phyloP scores from a whole-genome alignment of 768 basidiomycete genomes.

The Agrocybe pediades region DNA sequence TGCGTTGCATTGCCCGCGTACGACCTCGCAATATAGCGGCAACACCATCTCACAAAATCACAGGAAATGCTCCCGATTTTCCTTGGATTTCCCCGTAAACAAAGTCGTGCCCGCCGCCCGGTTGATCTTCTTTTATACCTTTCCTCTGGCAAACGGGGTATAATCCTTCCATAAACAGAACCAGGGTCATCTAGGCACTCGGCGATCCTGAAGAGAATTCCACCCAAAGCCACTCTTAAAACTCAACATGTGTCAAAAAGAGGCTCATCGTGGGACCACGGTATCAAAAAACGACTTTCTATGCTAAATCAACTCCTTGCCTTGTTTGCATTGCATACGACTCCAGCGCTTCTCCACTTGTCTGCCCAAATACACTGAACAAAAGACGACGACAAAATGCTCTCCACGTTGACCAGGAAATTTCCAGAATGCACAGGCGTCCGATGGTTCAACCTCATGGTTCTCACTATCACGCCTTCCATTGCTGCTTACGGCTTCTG shows the following conservation, averaged over 20 bases:
- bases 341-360: slow-evolving; percentile 6
- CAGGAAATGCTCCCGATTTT: slow-evolving; percentile 14
- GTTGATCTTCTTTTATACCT: slow-evolving; percentile 16
- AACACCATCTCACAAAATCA: slow-evolving; percentile 6
- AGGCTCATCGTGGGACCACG: slow-evolving; percentile 20
- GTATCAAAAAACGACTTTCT: slow-evolving; percentile 3
- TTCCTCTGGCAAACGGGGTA: slow-evolving; percentile 15
- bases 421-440: slow-evolving; percentile 58
- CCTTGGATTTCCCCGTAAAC: slow-evolving; percentile 12
- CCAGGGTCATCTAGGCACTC: slow-evolving; percentile 16
- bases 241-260: slow-evolving; percentile 16
- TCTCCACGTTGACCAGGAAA: slow-evolving; percentile 18
- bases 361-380: not conserved
- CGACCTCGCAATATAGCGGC: slow-evolving; percentile 10
- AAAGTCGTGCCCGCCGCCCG: slow-evolving; percentile 13
- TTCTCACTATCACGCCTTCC: slow-evolving; percentile 71
- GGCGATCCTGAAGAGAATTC: slow-evolving; percentile 26
- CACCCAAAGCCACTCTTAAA: slow-evolving; percentile 13
- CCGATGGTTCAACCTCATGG: slow-evolving; percentile 77
- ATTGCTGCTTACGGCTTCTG: slow-evolving; percentile 72
- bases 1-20: slow-evolving; percentile 8
- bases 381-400: slow-evolving; percentile 7
- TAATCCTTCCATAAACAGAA: slow-evolving; percentile 20
- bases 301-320: not conserved
- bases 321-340: not conserved